Evolutionary conservation across 2,329 filamentous ascomycete species (phyloP).

Genomic region (Colletotrichum gigasporum): DNA sequence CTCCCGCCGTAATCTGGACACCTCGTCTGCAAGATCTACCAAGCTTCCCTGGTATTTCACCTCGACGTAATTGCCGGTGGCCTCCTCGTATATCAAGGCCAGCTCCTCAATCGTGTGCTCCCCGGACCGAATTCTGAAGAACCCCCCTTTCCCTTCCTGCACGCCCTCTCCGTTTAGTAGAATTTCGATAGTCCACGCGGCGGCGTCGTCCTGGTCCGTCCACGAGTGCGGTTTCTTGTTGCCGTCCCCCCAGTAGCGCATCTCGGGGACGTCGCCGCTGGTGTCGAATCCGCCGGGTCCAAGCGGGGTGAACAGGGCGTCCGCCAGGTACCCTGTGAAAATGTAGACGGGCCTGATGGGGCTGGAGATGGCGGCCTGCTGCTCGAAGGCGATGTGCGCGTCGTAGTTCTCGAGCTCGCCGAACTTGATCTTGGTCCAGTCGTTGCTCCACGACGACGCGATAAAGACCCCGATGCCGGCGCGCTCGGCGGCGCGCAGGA

Average conservation of each 20-base stretch:
- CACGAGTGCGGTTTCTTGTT: slow-evolving; percentile 11
- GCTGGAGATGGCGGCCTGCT: slow-evolving; percentile 39
- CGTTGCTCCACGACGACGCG: slow-evolving; percentile 42
- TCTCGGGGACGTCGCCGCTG: not conserved
- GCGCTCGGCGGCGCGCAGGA: slow-evolving; percentile 46
- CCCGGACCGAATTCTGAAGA: slow-evolving; percentile 21
- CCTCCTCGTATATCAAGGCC: slow-evolving; percentile 10
- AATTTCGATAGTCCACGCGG: slow-evolving; percentile 20
- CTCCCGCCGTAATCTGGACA: not conserved
- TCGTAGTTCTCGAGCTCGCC: slow-evolving; percentile 45
- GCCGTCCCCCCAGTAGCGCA: slow-evolving; percentile 13
- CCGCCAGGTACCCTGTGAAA: slow-evolving; percentile 40
- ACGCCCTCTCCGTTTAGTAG: slow-evolving; percentile 21
- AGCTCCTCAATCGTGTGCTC: slow-evolving; percentile 15
- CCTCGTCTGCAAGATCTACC: slow-evolving; percentile 5
- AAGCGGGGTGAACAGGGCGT: slow-evolving; percentile 35
- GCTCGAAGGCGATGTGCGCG: slow-evolving; percentile 42
- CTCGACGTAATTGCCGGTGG: slow-evolving; percentile 8
- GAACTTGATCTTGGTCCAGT: slow-evolving; percentile 41
- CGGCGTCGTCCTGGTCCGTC: slow-evolving; percentile 7
- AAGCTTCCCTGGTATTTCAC: slow-evolving; percentile 4
- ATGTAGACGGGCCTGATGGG: slow-evolving; percentile 42
- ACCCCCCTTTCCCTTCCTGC: slow-evolving; percentile 13
- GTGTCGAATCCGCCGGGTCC: slow-evolving; percentile 11
- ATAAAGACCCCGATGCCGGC: slow-evolving; percentile 42